Base-by-base conservation (phyloP, 495 filamentous ascomycete species). In the Pseudotulostoma volvatum region DNA sequence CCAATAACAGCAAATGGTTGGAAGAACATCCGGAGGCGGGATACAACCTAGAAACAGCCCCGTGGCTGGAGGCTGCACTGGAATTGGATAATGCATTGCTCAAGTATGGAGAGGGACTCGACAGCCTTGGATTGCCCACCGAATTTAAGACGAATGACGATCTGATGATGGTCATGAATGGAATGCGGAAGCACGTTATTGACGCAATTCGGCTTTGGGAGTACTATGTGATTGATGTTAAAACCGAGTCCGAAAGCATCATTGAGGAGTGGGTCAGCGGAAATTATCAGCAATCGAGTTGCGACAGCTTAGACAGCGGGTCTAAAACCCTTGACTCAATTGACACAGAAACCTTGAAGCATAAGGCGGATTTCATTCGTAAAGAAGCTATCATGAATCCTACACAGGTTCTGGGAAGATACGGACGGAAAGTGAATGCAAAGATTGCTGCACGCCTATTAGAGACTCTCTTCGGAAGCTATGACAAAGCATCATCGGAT, bases 21-120 rank as follows among this genome's bases (percentile, higher is more conserved):
- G 68, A 93, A 53, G 79, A 85, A 39, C 87, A 99, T 47, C 92
- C 92, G 2, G 92, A 99, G 47, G 81, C 85, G 37, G 92, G 92
- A 2, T 99, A 96, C 62, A 99, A 90, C 54, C 60, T 93, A 36
- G 76, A 78, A 25, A 95, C 88, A 4, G 87, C 92, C 2, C 92
- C 92, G 0, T 93, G 85, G 82, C 66, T 99, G 18, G 77, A 90
- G 50, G 69, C 87, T 11, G 88, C 92, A 1, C 73, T 92, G 25
- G 77, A 86, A 33, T 65, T 99, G 14, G 92, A 99, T 53, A 83
- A 75, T 11, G 77, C 81, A 11, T 63, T 99, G 37, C 59, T 96
- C 20, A 66, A 84, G 39, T 90, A 84, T 46, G 68, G 88, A 32
- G 63, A 66, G 31, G 70, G 81, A 33, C 66, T 99, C 5, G 61